A percentile compares a stretch with the other conserved stretches of the same genome.
These are phyloP conservation scores for Arachnopeziza araneosa DNA, from an alignment of 2,329 filamentous ascomycete genomes.

Conservation along the genomic window DNA sequence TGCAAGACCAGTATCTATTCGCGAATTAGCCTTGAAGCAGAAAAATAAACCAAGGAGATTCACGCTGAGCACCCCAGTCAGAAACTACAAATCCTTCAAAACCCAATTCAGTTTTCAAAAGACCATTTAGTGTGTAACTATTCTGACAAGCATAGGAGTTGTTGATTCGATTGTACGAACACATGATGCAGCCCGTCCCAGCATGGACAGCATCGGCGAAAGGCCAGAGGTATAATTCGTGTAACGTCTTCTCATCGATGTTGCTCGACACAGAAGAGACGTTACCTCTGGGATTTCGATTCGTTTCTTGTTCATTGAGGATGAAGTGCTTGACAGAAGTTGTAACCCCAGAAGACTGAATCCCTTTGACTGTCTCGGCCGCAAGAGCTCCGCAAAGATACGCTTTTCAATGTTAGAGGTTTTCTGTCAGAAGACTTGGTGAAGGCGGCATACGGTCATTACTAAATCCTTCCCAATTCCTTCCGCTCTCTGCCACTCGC, in stretches of 20 bases:
- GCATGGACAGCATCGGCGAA: conserved; percentile 76
- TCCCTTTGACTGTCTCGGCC: conserved; percentile 19
- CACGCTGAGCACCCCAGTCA: conserved; percentile 75
- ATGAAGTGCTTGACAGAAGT: conserved; percentile 44
- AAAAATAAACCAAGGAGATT: neutral
- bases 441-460: conserved; percentile 17
- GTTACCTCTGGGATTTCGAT: conserved; percentile 42
- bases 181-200: conserved; percentile 76
- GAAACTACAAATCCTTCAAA: conserved; percentile 82
- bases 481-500: conserved; percentile 59
- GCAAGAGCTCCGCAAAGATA: conserved; percentile 54
- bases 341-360: conserved; percentile 23
- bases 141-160: conserved; percentile 67
- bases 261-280: conserved; percentile 51
- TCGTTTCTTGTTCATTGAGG: conserved; percentile 67
- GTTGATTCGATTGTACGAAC: conserved; percentile 70
- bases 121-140: conserved; percentile 70
- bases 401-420: conserved; percentile 27
- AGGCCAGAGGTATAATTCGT: conserved; percentile 79
- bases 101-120: conserved; percentile 78
- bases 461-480: conserved; percentile 57
- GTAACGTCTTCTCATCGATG: conserved; percentile 67
- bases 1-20: conserved; percentile 59
- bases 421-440: neutral
- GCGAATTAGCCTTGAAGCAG: neutral